Percentiles rank a stretch among this genome's conserved stretches.
Conservation (phyloP, 202 grass and related monocot genomes). For the Brachypodium distachyon region DNA sequence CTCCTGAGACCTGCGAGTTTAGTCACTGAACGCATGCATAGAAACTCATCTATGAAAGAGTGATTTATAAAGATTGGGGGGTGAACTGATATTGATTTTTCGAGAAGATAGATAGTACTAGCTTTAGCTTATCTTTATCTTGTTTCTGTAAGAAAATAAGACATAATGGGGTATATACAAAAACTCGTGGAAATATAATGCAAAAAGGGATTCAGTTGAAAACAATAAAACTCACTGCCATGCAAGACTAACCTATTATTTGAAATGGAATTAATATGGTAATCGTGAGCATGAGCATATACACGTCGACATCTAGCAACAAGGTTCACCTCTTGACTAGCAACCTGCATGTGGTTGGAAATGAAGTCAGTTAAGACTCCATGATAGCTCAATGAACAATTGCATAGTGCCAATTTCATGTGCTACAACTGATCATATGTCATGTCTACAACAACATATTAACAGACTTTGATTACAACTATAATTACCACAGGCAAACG, state of each 20-base stretch:
- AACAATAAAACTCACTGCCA: constrained; percentile 6
- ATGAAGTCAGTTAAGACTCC: not conserved
- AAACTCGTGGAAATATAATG: not conserved
- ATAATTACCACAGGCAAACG: constrained; percentile 83
- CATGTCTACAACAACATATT: not conserved
- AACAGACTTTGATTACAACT: constrained; percentile 25
- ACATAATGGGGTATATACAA: not conserved
- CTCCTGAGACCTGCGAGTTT: not conserved
- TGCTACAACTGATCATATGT: not conserved
- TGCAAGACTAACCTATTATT: constrained; percentile 66
- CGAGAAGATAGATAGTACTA: not conserved
- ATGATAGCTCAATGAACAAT: not conserved
- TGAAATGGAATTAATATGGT: constrained; percentile 95
- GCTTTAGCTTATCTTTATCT: not conserved
- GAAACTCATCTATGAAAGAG: not conserved
- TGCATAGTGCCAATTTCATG: not conserved
- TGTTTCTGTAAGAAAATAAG: not conserved
- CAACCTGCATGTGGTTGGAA: constrained; percentile 46
- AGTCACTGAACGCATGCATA: not conserved
- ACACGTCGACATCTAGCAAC: constrained; percentile 79
- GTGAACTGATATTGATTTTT: constrained; percentile 4
- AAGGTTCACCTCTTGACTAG: constrained; percentile 71
- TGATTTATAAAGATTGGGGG: not conserved
- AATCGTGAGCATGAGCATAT: constrained; percentile 93
- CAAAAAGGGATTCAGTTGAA: constrained; percentile 2